Evolutionary conservation across 2,329 filamentous ascomycete species (phyloP).

Genomic region (Chrysoporthe deuterocubensis): DNA sequence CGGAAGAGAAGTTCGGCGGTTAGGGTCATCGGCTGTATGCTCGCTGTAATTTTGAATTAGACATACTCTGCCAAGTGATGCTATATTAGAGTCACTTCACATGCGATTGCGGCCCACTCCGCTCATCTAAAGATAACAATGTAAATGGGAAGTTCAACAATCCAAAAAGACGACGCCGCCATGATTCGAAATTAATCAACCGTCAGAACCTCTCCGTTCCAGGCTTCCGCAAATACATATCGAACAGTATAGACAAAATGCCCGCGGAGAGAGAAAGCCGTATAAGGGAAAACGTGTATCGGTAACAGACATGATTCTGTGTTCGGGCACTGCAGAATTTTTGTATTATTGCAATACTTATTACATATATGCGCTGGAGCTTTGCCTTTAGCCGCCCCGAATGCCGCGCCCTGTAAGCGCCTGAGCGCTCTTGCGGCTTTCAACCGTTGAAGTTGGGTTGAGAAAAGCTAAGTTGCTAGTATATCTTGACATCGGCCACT

Average conservation of each 20-base stretch:
- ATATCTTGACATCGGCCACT: background rate
- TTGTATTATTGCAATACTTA: background rate
- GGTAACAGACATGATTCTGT: too few relatives aligned
- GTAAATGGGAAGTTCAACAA: too few relatives aligned
- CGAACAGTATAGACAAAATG: background rate
- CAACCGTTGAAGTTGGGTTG: background rate
- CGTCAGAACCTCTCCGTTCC: background rate
- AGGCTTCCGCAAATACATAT: slow-evolving; percentile 2
- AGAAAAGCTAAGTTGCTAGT: background rate
- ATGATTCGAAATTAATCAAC: background rate
- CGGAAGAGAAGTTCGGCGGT: too few relatives aligned
- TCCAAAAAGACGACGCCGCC: too few relatives aligned
- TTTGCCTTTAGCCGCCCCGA: background rate
- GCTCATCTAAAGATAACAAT: too few relatives aligned
- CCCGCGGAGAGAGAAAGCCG: too few relatives aligned
- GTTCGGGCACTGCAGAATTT: background rate
- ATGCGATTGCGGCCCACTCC: too few relatives aligned
- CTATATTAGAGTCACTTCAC: too few relatives aligned
- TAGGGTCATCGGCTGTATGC: too few relatives aligned
- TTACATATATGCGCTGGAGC: background rate
- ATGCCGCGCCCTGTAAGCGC: background rate
- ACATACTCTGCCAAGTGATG: too few relatives aligned
- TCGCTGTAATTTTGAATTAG: too few relatives aligned
- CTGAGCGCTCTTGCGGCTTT: background rate
- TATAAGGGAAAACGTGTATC: too few relatives aligned